These are phyloP conservation scores for Mycena chlorophos DNA, from an alignment of 768 basidiomycete species.

Conservation along the genomic window DNA sequence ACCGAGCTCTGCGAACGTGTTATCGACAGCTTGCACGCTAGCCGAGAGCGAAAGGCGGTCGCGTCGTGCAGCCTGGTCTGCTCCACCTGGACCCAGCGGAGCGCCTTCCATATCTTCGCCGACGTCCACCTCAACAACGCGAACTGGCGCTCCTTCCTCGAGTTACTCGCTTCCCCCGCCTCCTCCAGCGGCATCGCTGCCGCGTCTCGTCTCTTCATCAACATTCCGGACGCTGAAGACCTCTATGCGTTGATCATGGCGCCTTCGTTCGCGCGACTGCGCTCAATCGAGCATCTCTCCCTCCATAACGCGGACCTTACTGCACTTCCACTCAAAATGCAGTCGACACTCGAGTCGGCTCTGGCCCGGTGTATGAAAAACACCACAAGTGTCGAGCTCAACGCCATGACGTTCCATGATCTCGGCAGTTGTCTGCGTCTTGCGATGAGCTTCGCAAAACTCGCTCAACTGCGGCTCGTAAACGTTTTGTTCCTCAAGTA, in stretches of 20 bases:
- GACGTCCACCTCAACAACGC: slow-evolving; percentile 3
- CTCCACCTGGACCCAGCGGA: slow-evolving; percentile 18
- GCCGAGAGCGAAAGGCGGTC: slow-evolving; percentile 14
- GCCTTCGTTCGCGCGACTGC: slow-evolving; percentile 2
- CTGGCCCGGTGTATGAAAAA: background rate
- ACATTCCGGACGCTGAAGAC: background rate
- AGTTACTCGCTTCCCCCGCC: slow-evolving; percentile 2
- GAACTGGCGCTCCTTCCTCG: background rate
- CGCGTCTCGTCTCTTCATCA: background rate
- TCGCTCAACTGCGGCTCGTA: slow-evolving; percentile 6
- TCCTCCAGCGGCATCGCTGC: slow-evolving; percentile 1
- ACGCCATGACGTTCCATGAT: slow-evolving; percentile 12
- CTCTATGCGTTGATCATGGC: slow-evolving; percentile 6
- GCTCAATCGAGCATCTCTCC: background rate
- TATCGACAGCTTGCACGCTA: slow-evolving; percentile 18
- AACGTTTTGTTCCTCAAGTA: slow-evolving; percentile 9
- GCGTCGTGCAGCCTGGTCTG: slow-evolving; percentile 23
- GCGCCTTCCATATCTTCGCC: slow-evolving; percentile 23
- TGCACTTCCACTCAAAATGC: background rate
- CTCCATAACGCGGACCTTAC: slow-evolving; percentile 11
- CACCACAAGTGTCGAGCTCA: slow-evolving; percentile 1
- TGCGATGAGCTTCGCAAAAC: background rate
- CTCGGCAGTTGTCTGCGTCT: slow-evolving; percentile 1
- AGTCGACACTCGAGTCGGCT: slow-evolving; percentile 1
- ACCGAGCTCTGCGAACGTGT: slow-evolving; percentile 22